Evolutionary conservation across 2,329 filamentous ascomycete genomes (phyloP).

Genomic region (Alternaria metachromatica): DNA sequence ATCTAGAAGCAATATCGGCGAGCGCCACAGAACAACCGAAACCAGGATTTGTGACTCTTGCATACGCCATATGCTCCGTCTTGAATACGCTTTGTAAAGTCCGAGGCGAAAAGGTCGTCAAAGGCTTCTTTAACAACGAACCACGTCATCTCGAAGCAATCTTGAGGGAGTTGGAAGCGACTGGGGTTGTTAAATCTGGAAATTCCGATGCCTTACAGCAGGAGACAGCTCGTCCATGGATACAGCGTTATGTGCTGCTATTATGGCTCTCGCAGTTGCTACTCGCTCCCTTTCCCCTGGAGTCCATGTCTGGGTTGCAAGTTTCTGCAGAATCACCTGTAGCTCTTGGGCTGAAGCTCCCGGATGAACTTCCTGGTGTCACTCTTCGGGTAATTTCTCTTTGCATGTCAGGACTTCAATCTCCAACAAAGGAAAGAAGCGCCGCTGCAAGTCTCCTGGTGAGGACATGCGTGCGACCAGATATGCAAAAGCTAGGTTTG

Average conservation of each 20-base stretch:
- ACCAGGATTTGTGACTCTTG: constrained; percentile 37
- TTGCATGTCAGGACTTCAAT: constrained; percentile 73
- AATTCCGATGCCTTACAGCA: constrained; percentile 23
- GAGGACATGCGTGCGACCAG: constrained; percentile 78
- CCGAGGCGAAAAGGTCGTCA: constrained; percentile 88
- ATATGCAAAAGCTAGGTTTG: constrained; percentile 83
- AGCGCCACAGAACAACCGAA: constrained; percentile 26
- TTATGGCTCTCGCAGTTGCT: constrained; percentile 72
- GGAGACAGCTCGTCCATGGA: constrained; percentile 63
- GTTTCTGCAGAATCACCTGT: constrained; percentile 38
- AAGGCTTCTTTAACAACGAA: constrained; percentile 90
- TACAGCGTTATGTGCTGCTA: constrained; percentile 85
- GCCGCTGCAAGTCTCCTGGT: constrained; percentile 85
- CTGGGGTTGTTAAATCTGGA: constrained; percentile 38
- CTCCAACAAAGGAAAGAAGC: constrained; percentile 85
- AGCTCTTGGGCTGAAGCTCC: constrained; percentile 60
- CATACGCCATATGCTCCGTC: constrained; percentile 73
- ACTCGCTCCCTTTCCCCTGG: constrained; percentile 84
- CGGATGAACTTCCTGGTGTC: constrained; percentile 70
- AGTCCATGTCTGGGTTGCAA: constrained; percentile 73
- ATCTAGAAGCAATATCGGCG: constrained; percentile 68
- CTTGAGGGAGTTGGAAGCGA: constrained; percentile 74
- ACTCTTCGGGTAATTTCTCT: constrained; percentile 73
- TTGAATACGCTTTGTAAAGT: constrained; percentile 95
- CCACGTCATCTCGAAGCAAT: constrained; percentile 83